These are phyloP conservation scores for Cladosporium sp. DNA, from an alignment of 2,329 filamentous ascomycete species.

Conservation along the genomic window DNA sequence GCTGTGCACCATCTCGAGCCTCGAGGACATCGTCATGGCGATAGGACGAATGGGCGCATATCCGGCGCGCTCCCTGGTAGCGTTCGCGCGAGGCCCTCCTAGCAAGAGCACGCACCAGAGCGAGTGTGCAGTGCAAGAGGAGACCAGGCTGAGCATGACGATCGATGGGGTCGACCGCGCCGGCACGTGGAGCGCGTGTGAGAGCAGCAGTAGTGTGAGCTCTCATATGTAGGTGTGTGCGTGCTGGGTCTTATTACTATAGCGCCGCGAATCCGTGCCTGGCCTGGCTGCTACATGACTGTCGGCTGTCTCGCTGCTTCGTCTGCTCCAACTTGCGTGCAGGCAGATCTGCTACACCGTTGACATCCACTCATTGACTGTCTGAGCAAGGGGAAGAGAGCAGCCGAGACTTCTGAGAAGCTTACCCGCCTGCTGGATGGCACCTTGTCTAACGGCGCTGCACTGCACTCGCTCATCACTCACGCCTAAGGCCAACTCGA, in stretches of 20 bases:
- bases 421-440: conserved; percentile 3
- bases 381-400: conserved; percentile 11
- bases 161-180: neutral
- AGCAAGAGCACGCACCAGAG: neutral
- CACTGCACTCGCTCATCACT: neutral
- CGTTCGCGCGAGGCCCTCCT: neutral
- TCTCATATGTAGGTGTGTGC: neutral
- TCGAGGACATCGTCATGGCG: conserved; percentile 4
- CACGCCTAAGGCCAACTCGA: neutral
- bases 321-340: neutral
- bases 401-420: conserved; percentile 1
- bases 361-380: neutral
- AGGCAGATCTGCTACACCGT: neutral
- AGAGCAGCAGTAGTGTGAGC: neutral
- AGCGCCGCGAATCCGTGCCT: neutral
- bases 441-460: neutral
- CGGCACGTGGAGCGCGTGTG: conserved; percentile 5
- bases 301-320: conserved; percentile 1
- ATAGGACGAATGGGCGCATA: conserved; percentile 2
- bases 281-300: neutral
- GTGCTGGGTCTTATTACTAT: neutral
- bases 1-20: neutral
- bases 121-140: neutral
- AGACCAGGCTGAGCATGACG: neutral
- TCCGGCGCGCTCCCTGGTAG: neutral